Conservation (phyloP, 768 basidiomycete species). For the Pholiota conissans region DNA sequence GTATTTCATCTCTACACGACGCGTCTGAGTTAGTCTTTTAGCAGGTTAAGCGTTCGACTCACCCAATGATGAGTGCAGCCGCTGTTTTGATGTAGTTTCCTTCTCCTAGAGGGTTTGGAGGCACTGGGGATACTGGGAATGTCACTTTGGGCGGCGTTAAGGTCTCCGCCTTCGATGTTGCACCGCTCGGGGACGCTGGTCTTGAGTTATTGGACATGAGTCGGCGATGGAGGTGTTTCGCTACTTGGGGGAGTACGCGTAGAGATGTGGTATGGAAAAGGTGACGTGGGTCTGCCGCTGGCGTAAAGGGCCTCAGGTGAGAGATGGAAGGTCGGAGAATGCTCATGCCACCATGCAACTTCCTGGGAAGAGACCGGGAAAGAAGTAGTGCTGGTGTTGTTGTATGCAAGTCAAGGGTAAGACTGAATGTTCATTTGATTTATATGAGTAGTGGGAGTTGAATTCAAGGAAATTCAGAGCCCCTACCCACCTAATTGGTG, state of each 20-base stretch:
- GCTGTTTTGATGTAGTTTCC: slow-evolving; percentile 73
- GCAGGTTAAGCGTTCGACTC: slow-evolving; percentile 13
- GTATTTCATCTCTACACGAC: slow-evolving; percentile 73
- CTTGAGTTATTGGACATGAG: slow-evolving; percentile 15
- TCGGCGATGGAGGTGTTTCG: slow-evolving; percentile 1
- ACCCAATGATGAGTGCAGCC: slow-evolving; percentile 79
- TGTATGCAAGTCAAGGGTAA: neutral
- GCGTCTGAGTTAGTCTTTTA: neutral
- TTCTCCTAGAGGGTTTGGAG: slow-evolving; percentile 67
- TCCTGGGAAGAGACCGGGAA: neutral
- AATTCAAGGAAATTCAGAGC: neutral
- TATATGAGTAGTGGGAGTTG: neutral
- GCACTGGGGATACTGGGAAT: slow-evolving; percentile 58
- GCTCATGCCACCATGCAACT: slow-evolving; percentile 16
- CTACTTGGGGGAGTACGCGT: neutral
- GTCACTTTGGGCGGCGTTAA: slow-evolving; percentile 19
- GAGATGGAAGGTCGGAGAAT: slow-evolving; percentile 11
- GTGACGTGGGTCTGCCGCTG: neutral
- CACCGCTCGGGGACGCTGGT: slow-evolving; percentile 24
- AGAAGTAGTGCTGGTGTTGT: neutral
- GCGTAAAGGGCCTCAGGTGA: slow-evolving; percentile 4
- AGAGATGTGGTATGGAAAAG: neutral
- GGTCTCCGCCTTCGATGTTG: slow-evolving; percentile 10
- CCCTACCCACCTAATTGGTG: neutral
- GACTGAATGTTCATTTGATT: neutral